Evolutionary conservation across 2,329 filamentous ascomycete species (phyloP).

Genomic region (Pestalotiopsis sp.): DNA sequence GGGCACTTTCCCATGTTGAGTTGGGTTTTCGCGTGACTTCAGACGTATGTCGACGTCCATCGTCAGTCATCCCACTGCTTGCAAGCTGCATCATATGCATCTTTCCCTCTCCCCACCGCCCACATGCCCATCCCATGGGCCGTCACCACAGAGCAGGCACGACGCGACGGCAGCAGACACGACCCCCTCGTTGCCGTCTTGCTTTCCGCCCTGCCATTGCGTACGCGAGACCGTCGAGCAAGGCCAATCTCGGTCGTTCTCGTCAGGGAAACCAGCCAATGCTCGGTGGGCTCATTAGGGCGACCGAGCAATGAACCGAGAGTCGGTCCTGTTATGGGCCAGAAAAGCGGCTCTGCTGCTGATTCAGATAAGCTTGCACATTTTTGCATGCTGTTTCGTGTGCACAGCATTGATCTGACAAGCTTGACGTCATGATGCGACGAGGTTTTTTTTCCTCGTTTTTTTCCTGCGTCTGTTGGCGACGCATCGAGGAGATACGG

Average conservation of each 20-base stretch:
- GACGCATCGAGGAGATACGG: background rate
- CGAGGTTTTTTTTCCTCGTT: background rate
- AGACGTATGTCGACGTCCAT: background rate
- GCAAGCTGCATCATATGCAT: background rate
- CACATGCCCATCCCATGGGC: background rate
- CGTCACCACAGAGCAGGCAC: background rate
- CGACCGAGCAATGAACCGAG: constrained; percentile 17
- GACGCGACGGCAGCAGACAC: background rate
- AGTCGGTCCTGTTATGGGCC: constrained; percentile 19
- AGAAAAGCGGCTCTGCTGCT: constrained; percentile 13
- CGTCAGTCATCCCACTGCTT: background rate
- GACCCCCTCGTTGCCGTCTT: background rate
- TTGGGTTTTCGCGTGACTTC: background rate
- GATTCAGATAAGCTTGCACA: constrained; percentile 5
- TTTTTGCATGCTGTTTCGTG: constrained; percentile 5
- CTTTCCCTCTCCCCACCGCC: background rate
- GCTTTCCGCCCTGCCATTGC: background rate
- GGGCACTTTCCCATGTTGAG: background rate
- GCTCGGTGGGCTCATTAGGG: constrained; percentile 8
- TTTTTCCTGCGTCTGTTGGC: background rate
- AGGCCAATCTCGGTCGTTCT: constrained; percentile 12
- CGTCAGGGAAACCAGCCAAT: constrained; percentile 7
- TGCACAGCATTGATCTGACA: background rate
- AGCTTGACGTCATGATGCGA: background rate
- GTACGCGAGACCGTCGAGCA: background rate